Base-by-base conservation (phyloP, 805 yeast species). In the Cyberlindnera xishuangbannaensis region DNA sequence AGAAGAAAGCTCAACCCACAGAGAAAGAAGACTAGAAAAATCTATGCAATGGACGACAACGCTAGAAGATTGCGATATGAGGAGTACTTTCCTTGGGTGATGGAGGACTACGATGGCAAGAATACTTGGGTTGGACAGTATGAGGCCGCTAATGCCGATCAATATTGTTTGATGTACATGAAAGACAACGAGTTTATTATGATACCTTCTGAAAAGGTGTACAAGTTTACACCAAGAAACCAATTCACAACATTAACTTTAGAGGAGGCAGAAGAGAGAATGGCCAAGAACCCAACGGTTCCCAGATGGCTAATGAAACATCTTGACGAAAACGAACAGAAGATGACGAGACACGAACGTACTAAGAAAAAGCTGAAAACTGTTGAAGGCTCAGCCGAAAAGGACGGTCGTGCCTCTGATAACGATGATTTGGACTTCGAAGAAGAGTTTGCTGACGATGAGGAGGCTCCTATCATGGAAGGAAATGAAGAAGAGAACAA, bases 371-470 rank as follows among this genome's bases (percentile, higher is more conserved):
- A 71, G 53, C 51, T 73, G 47, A 62, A 67, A 43, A 71, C 76
- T 3, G 77, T 71, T 7, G 67, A 67, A 29, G 62, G 65, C 11
- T 63, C 64, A 33, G 46, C 57, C 46, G 47, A 57, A 24, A 55
- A 58, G 24, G 60, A 50, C 27, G 46, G 59, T 28, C 73, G 76
- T 40, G 85, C 77, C 45, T 79, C 86, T 9, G 95, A 86, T 37
- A 86, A 83, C 44, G 97, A 88, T 44, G 97, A 87, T 52, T 63
- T 92, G 50, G 98, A 90, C 61, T 90, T 70, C 51, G 97, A 92
- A 47, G 97, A 92, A 56, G 97, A 88, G 56, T 92, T 92, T 60
- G 97, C 92, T 18, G 98, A 92, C 58, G 98, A 92, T 57, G 98
- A 92, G 62, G 98, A 90, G 56, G 97, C 97, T 2, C 98, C 98